Conservation (phyloP, 148 eudicot genomes). For the Diospyros kaki region DNA sequence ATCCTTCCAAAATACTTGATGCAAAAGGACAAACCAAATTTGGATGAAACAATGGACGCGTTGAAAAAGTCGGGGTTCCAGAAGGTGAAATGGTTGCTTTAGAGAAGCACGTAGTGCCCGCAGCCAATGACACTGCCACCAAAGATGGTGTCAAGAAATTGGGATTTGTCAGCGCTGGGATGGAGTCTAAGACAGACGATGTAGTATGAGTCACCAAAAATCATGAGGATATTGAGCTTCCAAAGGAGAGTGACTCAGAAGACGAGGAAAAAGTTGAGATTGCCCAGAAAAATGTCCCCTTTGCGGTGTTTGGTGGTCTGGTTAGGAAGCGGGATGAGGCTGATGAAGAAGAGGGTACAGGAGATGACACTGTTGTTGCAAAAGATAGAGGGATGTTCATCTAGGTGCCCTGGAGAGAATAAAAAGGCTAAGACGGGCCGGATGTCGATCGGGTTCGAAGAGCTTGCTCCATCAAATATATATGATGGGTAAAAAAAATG, state of each 20-base stretch:
- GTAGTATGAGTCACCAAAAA: slow-evolving; percentile 32
- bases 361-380: slow-evolving; percentile 19
- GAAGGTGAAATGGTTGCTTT: slow-evolving; percentile 20
- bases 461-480: too few relatives aligned
- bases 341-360: not conserved
- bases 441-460: too few relatives aligned
- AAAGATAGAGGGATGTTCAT: slow-evolving; percentile 44
- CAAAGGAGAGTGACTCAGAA: slow-evolving; percentile 17
- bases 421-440: slow-evolving; percentile 18
- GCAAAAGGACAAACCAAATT: slow-evolving; percentile 11
- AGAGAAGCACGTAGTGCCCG: slow-evolving; percentile 67
- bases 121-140: slow-evolving; percentile 20
- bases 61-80: slow-evolving; percentile 51
- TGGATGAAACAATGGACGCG: slow-evolving; percentile 55
- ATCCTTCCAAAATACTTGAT: too few relatives aligned
- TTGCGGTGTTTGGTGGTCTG: too few relatives aligned
- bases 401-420: slow-evolving; percentile 2
- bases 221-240: slow-evolving; percentile 78
- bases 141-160: slow-evolving; percentile 19
- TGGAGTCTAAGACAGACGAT: slow-evolving; percentile 1
- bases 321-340: slow-evolving; percentile 32
- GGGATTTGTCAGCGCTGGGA: too few relatives aligned
- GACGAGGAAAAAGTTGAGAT: too few relatives aligned
- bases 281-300: too few relatives aligned
- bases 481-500: too few relatives aligned